phyloP scores from a whole-genome alignment of 2,329 filamentous ascomycete species.

The Cryphonectria carpinicola region DNA sequence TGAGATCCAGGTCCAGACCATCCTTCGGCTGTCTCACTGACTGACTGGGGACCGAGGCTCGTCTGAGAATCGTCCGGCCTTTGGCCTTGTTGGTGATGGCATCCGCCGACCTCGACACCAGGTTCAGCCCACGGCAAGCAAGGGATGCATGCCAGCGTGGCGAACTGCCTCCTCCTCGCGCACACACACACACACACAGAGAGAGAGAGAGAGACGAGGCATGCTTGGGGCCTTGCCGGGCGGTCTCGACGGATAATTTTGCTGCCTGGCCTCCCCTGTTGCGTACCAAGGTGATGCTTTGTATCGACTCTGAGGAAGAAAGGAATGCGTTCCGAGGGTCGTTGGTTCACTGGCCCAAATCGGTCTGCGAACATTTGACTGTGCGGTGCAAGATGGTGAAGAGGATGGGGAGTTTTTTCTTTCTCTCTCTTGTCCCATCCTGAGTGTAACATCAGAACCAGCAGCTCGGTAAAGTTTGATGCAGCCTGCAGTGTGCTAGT shows the following conservation, averaged over 20 bases:
- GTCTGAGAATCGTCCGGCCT: not conserved
- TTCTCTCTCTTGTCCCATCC: not conserved
- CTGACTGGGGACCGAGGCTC: not conserved
- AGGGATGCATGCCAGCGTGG: not conserved
- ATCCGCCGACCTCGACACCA: not conserved
- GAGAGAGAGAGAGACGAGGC: not conserved
- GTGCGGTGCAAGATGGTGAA: not conserved
- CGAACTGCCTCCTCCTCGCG: not conserved
- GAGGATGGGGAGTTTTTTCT: no score
- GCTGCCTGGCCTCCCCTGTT: not conserved
- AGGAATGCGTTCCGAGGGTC: not conserved
- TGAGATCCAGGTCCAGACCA: not conserved
- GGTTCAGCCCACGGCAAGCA: not conserved
- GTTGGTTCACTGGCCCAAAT: not conserved
- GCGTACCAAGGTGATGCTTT: not conserved
- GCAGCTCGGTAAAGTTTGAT: constrained; percentile 5
- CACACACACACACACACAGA: no score
- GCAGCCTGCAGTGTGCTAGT: constrained; percentile 1
- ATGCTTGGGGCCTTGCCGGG: not conserved
- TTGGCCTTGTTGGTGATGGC: not conserved
- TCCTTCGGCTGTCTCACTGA: not conserved
- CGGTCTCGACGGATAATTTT: not conserved
- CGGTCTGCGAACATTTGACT: not conserved
- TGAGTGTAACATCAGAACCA: not conserved
- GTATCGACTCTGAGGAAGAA: not conserved